Percentiles rank a stretch among this genome's conserved stretches.
Conservation (phyloP, 2,329 filamentous ascomycete genomes). For the Fusarium anguioides region DNA sequence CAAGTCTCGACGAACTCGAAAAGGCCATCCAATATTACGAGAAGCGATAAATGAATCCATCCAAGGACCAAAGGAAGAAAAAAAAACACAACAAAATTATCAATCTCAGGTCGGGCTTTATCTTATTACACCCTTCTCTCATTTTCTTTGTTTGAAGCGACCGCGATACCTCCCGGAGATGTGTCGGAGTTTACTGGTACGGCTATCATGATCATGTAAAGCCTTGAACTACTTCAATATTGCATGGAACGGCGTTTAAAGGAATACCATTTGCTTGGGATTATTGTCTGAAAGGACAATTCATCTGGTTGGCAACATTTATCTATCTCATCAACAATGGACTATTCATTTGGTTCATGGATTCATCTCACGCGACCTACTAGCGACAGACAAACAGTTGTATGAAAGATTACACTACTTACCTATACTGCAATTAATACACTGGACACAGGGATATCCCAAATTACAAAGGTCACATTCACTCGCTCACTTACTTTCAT, state of each 20-base stretch:
- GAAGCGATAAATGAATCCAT: conserved; percentile 44
- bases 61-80: conserved; percentile 1
- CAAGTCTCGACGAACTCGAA: conserved; percentile 61
- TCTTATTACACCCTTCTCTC: background rate
- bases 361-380: conserved; percentile 3
- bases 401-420: conserved; percentile 9
- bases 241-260: conserved; percentile 40
- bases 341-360: background rate
- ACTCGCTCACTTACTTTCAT: conserved; percentile 1
- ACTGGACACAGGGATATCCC: conserved; percentile 10
- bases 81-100: background rate
- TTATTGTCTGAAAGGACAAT: conserved; percentile 15
- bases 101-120: background rate
- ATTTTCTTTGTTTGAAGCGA: conserved; percentile 21
- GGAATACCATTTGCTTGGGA: conserved; percentile 34
- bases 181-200: conserved; percentile 27
- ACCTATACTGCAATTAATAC: background rate
- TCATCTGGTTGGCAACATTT: background rate
- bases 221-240: conserved; percentile 4
- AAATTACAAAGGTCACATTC: conserved; percentile 14
- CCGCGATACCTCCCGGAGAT: conserved; percentile 16
- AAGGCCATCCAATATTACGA: conserved; percentile 61
- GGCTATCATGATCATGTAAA: conserved; percentile 26
- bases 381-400: conserved; percentile 1
- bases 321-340: conserved; percentile 4